Evolutionary conservation across 2,329 filamentous ascomycete genomes (phyloP).

Genomic region (Colletotrichum higginsianum): DNA sequence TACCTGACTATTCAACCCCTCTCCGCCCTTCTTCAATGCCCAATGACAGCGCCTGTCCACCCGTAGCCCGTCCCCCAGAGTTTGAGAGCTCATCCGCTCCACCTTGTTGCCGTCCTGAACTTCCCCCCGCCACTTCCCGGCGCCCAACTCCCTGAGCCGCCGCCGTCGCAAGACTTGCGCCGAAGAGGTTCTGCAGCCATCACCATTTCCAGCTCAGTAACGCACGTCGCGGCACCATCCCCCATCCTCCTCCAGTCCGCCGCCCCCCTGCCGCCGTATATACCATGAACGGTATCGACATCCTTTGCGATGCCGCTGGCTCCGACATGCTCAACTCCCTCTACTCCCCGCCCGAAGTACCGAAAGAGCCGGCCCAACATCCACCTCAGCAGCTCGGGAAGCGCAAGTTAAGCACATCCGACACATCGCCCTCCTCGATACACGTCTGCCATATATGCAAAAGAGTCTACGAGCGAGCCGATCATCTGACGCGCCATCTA

Average conservation of each 20-base stretch:
- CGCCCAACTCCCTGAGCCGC: constrained; percentile 28
- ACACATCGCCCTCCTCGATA: constrained; percentile 29
- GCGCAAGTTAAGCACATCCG: constrained; percentile 33
- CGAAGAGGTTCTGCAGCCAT: constrained; percentile 14
- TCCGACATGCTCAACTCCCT: constrained; percentile 38
- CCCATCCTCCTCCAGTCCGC: background rate
- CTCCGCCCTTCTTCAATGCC: background rate
- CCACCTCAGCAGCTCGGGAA: constrained; percentile 27
- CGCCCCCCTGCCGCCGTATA: background rate
- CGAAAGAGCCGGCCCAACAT: constrained; percentile 31
- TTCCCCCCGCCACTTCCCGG: constrained; percentile 37
- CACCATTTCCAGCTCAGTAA: constrained; percentile 21
- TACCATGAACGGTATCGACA: constrained; percentile 38
- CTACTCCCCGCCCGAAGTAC: constrained; percentile 27
- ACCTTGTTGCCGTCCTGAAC: constrained; percentile 12
- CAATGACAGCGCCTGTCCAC: constrained; percentile 11
- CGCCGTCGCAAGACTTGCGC: constrained; percentile 24
- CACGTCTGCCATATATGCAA: constrained; percentile 40
- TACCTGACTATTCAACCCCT: too few relatives aligned
- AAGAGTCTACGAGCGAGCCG: constrained; percentile 38
- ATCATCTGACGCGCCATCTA: constrained; percentile 37
- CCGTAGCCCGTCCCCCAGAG: constrained; percentile 12
- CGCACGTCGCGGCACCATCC: constrained; percentile 6
- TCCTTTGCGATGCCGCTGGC: constrained; percentile 40
- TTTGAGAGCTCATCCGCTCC: constrained; percentile 9